Evolutionary conservation across 1,139 yeast species (phyloP), one percentile per base, ranked within the genome.

Genomic region (Groenewaldozyma sp.): DNA sequence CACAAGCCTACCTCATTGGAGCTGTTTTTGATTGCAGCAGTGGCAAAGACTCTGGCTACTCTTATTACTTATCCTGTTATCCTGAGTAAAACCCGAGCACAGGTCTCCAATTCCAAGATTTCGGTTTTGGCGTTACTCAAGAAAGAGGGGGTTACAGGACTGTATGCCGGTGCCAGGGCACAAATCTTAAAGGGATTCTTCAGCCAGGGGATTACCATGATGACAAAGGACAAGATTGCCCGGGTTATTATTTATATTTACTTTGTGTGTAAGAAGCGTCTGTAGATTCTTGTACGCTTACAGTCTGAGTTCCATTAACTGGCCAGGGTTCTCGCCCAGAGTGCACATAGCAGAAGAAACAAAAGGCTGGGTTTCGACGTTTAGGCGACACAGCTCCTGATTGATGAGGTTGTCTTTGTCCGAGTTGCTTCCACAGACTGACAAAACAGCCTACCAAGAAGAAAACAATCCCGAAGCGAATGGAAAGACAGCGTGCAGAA

Each of bases 61-160:
- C 29, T 59, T 29, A 43, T 59, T 37, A 59, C 63, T 7, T 59
- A 59, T 42, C 64, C 64, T 2, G 45, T 59, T 36, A 58, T 59
- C 37, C 72, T 86, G 62, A 70, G 78, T 47, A 72, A 72, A 53
- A 84, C 88, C 49, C 74, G 87, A 66, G 71, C 83, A 58, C 95
- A 86, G 64, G 94, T 83, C 61, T 22, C 26, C 11, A 22, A 22
- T 7, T 7, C 7, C 10, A 22, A 22, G 26, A 22, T 7, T 7
- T 7, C 10, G 11, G 26, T 22, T 22, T 52, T 72, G 26, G 26
- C 73, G 54, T 79, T 82, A 35, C 59, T 80, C 45, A 72, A 71
- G 51, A 63, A 67, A 34, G 77, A 82, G 56, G 95, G 95, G 52
- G 56, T 74, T 2, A 58, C 74, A 35, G 86, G 86, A 7, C 70